Conservation (phyloP, 768 basidiomycete species). For the Leccinum variicolor region DNA sequence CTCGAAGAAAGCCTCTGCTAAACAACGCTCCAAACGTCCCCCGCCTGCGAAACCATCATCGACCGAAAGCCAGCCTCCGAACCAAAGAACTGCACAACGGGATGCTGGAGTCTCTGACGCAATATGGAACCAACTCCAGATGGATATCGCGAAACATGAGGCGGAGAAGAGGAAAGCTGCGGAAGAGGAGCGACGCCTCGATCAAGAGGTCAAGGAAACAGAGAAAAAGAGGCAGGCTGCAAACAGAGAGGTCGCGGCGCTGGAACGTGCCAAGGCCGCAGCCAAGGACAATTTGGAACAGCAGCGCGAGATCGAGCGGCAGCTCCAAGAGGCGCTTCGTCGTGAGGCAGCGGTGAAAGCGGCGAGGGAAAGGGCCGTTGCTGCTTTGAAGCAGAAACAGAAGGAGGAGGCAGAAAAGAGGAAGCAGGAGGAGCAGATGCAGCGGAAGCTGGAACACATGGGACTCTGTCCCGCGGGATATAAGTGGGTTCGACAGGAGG, state of each 20-base stretch:
- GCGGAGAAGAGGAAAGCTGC: conserved; percentile 16
- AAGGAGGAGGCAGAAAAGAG: conserved; percentile 14
- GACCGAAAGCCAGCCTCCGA: conserved; percentile 4
- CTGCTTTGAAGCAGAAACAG: neutral
- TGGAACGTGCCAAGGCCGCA: conserved; percentile 17
- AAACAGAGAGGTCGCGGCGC: conserved; percentile 8
- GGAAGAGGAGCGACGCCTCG: conserved; percentile 18
- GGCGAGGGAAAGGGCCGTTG: neutral
- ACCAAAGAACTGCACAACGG: conserved; percentile 24
- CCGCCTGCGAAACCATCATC: neutral
- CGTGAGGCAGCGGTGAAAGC: conserved; percentile 15
- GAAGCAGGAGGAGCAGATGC: conserved; percentile 30
- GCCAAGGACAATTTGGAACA: conserved; percentile 20
- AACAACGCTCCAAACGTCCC: neutral
- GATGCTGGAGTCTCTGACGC: conserved; percentile 54
- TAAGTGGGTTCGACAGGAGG: conserved; percentile 39
- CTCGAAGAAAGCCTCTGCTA: neutral
- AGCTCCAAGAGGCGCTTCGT: conserved; percentile 29
- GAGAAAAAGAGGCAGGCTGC: conserved; percentile 10
- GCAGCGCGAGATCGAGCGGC: conserved; percentile 25
- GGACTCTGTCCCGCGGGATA: conserved; percentile 48
- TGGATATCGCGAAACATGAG: conserved; percentile 27
- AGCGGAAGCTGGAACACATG: conserved; percentile 43
- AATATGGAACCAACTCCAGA: conserved; percentile 51
- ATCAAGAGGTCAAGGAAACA: conserved; percentile 15